Conservation (phyloP, 805 yeast genomes). For the Wickerhamiella musiphila region DNA sequence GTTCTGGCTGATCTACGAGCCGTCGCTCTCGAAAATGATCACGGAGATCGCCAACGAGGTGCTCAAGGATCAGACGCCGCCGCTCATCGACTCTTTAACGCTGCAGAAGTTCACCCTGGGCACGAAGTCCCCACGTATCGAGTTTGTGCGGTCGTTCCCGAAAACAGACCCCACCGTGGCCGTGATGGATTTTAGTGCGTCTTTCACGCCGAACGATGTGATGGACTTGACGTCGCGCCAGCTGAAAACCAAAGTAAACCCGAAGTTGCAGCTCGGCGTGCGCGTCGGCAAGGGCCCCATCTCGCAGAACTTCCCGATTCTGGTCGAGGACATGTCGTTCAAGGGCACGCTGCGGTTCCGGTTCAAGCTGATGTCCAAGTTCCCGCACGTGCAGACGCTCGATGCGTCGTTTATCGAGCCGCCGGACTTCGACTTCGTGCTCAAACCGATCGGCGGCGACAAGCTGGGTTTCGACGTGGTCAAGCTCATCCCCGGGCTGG, state of each 20-base stretch:
- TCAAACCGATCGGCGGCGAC: conserved; percentile 65
- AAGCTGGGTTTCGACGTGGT: conserved; percentile 69
- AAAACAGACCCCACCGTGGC: conserved; percentile 86
- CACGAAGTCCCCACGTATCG: conserved; percentile 88
- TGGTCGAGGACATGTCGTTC: conserved; percentile 66
- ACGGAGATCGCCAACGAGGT: conserved; percentile 74
- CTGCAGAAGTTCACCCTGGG: conserved; percentile 82
- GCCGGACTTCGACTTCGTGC: conserved; percentile 74
- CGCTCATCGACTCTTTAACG: conserved; percentile 69
- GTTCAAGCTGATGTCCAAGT: conserved; percentile 72
- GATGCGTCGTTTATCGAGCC: conserved; percentile 72
- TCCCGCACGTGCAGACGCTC: conserved; percentile 87
- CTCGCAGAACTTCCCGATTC: conserved; percentile 49
- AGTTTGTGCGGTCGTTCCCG: conserved; percentile 71
- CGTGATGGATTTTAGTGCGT: conserved; percentile 93
- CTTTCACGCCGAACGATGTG: conserved; percentile 80
- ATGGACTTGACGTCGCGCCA: conserved; percentile 79
- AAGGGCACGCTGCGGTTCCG: conserved; percentile 60
- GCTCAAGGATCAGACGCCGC: conserved; percentile 67
- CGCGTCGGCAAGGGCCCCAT: conserved; percentile 59
- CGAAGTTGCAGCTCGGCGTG: conserved; percentile 58
- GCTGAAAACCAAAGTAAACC: conserved; percentile 67
- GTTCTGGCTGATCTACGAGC: conserved; percentile 85
- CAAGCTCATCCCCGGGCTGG: conserved; percentile 73
- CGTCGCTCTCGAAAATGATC: conserved; percentile 70